These are phyloP conservation scores for Gloeophyllum trabeum DNA, from an alignment of 768 basidiomycete genomes.

Conservation along the genomic window DNA sequence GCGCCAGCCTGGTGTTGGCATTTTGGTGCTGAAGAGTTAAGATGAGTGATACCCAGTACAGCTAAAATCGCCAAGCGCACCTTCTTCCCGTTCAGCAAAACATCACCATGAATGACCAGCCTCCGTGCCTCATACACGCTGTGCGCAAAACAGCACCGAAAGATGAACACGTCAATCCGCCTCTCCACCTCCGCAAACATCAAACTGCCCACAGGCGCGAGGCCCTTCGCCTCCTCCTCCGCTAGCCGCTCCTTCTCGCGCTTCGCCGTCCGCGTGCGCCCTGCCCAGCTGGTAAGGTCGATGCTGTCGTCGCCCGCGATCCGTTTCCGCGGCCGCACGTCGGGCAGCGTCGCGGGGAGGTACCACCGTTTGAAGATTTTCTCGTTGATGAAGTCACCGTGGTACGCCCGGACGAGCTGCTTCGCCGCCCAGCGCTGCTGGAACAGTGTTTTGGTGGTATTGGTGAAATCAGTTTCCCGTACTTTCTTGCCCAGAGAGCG, in stretches of 20 bases:
- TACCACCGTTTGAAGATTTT: slow-evolving; percentile 94
- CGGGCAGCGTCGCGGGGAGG: slow-evolving; percentile 76
- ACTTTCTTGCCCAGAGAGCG: slow-evolving; percentile 46
- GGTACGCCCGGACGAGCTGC: slow-evolving; percentile 82
- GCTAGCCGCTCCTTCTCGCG: slow-evolving; percentile 12
- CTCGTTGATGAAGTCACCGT: slow-evolving; percentile 90
- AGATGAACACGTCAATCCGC: slow-evolving; percentile 85
- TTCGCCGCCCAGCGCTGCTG: slow-evolving; percentile 90
- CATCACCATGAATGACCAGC: slow-evolving; percentile 78
- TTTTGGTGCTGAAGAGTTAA: slow-evolving; percentile 55
- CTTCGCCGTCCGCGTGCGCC: slow-evolving; percentile 27
- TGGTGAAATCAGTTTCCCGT: slow-evolving; percentile 45
- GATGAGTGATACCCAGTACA: background rate
- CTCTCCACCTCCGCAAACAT: slow-evolving; percentile 95
- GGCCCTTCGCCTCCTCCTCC: slow-evolving; percentile 37
- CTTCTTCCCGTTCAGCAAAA: slow-evolving; percentile 82
- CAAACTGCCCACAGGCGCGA: slow-evolving; percentile 89
- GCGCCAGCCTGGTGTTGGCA: slow-evolving; percentile 79
- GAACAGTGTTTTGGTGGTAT: slow-evolving; percentile 55
- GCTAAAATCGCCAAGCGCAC: slow-evolving; percentile 35
- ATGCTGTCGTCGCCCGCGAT: slow-evolving; percentile 30
- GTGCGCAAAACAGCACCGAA: slow-evolving; percentile 77
- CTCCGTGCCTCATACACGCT: slow-evolving; percentile 86
- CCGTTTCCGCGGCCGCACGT: slow-evolving; percentile 57
- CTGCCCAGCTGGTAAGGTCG: slow-evolving; percentile 46